These are phyloP conservation scores for Lathyrus sativus DNA, from an alignment of 306 rosid species.

Conservation along the genomic window DNA sequence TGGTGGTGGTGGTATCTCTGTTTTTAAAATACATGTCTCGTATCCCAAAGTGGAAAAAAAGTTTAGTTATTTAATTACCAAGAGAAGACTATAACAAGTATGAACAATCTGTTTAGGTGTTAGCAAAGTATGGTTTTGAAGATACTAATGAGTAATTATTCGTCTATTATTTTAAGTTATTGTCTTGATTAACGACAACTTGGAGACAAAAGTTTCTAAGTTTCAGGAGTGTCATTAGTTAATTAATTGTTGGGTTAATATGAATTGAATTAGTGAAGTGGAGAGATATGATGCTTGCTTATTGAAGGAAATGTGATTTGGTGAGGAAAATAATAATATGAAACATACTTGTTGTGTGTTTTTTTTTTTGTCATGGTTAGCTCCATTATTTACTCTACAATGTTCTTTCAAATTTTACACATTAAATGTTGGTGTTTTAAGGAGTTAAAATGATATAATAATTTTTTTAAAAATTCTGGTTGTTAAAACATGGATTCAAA, in stretches of 20 bases:
- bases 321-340: neutral
- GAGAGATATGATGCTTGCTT: neutral
- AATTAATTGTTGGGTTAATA: neutral
- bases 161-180: neutral
- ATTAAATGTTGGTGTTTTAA: too few relatives aligned
- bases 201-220: neutral
- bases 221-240: constrained; percentile 15
- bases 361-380: neutral
- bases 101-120: neutral
- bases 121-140: neutral
- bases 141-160: neutral
- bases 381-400: neutral
- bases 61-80: too few relatives aligned
- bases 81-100: neutral
- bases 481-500: too few relatives aligned
- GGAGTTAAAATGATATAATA: too few relatives aligned
- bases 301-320: neutral
- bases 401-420: too few relatives aligned
- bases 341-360: neutral
- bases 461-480: too few relatives aligned
- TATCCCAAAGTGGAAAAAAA: too few relatives aligned
- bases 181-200: neutral
- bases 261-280: neutral
- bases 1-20: constrained; percentile 9
- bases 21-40: neutral